Evolutionary conservation across 2,329 filamentous ascomycete genomes (phyloP), one percentile per base, ranked within the genome.

Genomic region (Colletotrichum tofieldiae): DNA sequence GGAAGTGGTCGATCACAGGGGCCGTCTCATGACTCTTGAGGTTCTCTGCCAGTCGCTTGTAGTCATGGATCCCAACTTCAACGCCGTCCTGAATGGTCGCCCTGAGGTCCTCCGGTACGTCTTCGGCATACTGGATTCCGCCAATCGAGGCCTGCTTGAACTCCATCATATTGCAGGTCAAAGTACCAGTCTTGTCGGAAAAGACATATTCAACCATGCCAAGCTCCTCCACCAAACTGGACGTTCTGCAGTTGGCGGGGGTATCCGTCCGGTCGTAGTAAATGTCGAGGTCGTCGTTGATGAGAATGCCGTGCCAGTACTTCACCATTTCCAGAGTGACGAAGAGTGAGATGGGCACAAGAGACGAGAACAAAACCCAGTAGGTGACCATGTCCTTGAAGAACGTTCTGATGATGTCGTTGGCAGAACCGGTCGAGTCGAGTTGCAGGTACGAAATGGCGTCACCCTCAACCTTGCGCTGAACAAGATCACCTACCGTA

Each of bases 161-260:
- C 82, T 98, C 96, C 96, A 99, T 98, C 88, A 94, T 92, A 80
- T 98, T 98, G 84, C 95, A 97, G n/a, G 96, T 98, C 78, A 98
- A 86, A 5, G 96, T 98, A 54, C 96, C 96, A 1, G 96, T 98
- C 86, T 98, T 98, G 86, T 98, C 96, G 0, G 95, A 98, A 81
- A 99, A 99, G 75, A 99, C 96, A 78, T 97, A 99, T 79, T 98
- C 96, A 55, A 99, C 97, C 89, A 98, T 98, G 67, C 96, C 96
- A 55, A 99, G 85, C 79, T 99, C 97, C 84, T 99, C 96, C 14
- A 99, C 96, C 79, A 99, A 86, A 76, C 95, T 98, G 2, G 96
- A 98, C 0, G 96, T 99, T 77, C 96, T 91, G 83, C 96, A 99
- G 75, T 96, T 97, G 6, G 96, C 95, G 16, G 96, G 95, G 0